These are phyloP conservation scores for Coemansia guatemalensis DNA, from an alignment of 192 early-diverging fungal genomes.

Conservation along the genomic window DNA sequence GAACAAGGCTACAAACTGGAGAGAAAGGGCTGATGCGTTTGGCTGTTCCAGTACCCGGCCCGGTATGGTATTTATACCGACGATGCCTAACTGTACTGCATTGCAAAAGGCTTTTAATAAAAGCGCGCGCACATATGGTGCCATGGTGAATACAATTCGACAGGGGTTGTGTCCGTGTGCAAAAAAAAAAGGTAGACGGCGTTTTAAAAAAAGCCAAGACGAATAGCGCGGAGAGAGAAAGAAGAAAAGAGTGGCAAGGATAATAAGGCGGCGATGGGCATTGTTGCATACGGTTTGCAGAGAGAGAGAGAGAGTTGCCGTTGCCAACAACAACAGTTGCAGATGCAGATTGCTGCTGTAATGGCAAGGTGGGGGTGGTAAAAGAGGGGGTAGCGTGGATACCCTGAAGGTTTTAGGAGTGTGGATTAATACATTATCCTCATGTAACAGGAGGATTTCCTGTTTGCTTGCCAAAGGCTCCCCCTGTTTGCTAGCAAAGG, in stretches of 20 bases:
- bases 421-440: background rate
- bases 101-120: conserved; percentile 22
- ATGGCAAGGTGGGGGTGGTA: conserved; percentile 11
- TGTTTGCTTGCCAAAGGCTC: background rate
- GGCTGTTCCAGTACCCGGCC: background rate
- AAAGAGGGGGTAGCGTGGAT: conserved; percentile 1
- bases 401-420: conserved; percentile 6
- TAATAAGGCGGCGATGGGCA: conserved; percentile 36
- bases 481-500: conserved; percentile 6
- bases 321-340: conserved; percentile 16
- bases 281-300: conserved; percentile 40
- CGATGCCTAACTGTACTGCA: background rate
- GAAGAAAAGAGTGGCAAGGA: conserved; percentile 20
- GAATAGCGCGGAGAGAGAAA: conserved; percentile 1
- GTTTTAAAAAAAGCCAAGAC: conserved; percentile 4
- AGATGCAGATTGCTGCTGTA: conserved; percentile 16
- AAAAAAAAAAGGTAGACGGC: conserved; percentile 4
- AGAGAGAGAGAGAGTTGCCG: conserved; percentile 22
- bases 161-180: conserved; percentile 6
- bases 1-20: background rate
- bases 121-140: conserved; percentile 19
- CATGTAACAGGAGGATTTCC: background rate
- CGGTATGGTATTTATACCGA: conserved; percentile 1
- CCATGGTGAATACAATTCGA: conserved; percentile 6
- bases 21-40: background rate